Evolutionary conservation across 208 protist genomes (phyloP).

Genomic region (Trypanosomatidae sp.): DNA sequence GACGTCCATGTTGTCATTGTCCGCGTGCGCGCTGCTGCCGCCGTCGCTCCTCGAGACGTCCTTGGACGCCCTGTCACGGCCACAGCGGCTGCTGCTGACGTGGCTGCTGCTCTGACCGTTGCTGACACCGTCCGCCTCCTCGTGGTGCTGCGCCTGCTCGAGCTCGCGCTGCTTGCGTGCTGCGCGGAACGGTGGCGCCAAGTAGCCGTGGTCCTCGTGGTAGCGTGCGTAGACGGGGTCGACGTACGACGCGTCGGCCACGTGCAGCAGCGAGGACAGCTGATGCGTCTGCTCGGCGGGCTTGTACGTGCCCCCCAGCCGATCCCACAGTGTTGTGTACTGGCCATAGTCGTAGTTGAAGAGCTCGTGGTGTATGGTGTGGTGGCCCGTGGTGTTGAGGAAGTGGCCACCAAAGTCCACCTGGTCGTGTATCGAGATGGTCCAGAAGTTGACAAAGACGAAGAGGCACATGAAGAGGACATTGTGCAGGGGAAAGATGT

Average conservation of each 20-base stretch:
- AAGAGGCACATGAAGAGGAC: slow-evolving; percentile 78
- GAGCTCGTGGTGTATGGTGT: slow-evolving; percentile 89
- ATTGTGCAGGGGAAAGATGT: slow-evolving; percentile 85
- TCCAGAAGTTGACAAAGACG: slow-evolving; percentile 91
- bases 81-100: too few relatives aligned
- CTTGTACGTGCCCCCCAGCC: slow-evolving; percentile 76
- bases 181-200: slow-evolving; percentile 33
- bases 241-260: slow-evolving; percentile 9
- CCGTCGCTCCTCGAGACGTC: too few relatives aligned
- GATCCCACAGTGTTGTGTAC: slow-evolving; percentile 91
- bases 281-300: slow-evolving; percentile 62
- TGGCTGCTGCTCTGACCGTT: too few relatives aligned
- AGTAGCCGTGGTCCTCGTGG: slow-evolving; percentile 29
- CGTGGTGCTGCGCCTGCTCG: neutral
- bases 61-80: too few relatives aligned
- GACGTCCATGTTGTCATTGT: too few relatives aligned
- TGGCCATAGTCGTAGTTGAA: slow-evolving; percentile 93
- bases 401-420: slow-evolving; percentile 74
- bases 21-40: too few relatives aligned
- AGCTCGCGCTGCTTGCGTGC: slow-evolving; percentile 7
- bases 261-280: slow-evolving; percentile 11
- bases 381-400: slow-evolving; percentile 78
- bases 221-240: slow-evolving; percentile 35
- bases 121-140: too few relatives aligned
- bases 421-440: slow-evolving; percentile 90